Percentiles rank a stretch among this genome's conserved stretches.
These are phyloP conservation scores for Talaromyces albobiverticillius DNA, from an alignment of 2,329 filamentous ascomycete species.

Conservation along the genomic window DNA sequence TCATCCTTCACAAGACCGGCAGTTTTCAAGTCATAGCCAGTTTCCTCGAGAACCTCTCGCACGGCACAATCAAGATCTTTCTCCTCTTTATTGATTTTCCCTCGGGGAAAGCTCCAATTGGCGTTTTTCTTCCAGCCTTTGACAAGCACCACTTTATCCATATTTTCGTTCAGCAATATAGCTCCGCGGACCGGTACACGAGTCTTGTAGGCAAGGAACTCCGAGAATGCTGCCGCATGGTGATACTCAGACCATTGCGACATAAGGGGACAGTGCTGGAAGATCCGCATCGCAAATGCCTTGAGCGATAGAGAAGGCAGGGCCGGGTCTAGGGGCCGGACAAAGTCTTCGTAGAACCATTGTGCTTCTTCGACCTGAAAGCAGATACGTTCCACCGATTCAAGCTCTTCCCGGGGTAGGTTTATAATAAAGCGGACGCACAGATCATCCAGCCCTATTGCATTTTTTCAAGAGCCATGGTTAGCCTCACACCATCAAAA, in stretches of 20 bases:
- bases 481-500: conserved; percentile 20
- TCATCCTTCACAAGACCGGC: conserved; percentile 74
- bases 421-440: conserved; percentile 99
- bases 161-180: conserved; percentile 86
- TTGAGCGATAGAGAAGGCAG: conserved; percentile 83
- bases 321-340: conserved; percentile 80
- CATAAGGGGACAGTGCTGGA: conserved; percentile 88
- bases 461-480: conserved; percentile 12
- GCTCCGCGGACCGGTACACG: conserved; percentile 90
- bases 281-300: conserved; percentile 84
- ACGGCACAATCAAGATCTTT: conserved; percentile 90
- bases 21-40: conserved; percentile 75
- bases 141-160: conserved; percentile 91
- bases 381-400: conserved; percentile 88
- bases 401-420: conserved; percentile 84
- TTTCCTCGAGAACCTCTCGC: conserved; percentile 94
- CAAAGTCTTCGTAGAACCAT: conserved; percentile 99
- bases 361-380: conserved; percentile 99
- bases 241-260: conserved; percentile 74
- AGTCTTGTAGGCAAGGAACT: conserved; percentile 93
- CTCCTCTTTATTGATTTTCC: conserved; percentile 98
- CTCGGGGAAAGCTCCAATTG: conserved; percentile 93
- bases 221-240: conserved; percentile 79
- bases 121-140: conserved; percentile 98
- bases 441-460: conserved; percentile 87